These are phyloP conservation scores for Pistacia integerrima DNA, from an alignment of 345 rosid species.

Conservation along the genomic window DNA sequence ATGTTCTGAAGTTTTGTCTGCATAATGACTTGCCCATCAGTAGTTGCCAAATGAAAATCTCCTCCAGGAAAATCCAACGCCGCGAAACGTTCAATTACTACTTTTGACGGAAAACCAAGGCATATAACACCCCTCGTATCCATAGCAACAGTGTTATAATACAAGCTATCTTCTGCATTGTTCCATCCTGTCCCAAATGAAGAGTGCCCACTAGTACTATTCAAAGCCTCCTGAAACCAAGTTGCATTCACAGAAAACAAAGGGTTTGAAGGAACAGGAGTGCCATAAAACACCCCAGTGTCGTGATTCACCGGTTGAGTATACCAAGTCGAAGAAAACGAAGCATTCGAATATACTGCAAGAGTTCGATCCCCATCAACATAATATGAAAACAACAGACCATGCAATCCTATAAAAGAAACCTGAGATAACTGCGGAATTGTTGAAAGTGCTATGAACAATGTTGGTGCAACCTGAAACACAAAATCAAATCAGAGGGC, in stretches of 20 bases:
- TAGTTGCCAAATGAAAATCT: constrained; percentile 30
- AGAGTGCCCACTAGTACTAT: constrained; percentile 24
- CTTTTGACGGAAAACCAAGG: constrained; percentile 34
- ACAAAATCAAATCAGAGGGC: neutral
- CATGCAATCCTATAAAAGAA: constrained; percentile 37
- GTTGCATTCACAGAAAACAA: constrained; percentile 19
- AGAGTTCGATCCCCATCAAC: constrained; percentile 18
- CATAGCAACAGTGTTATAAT: constrained; percentile 32
- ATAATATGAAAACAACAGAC: constrained; percentile 36
- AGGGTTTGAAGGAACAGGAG: constrained; percentile 22
- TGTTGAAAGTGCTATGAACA: constrained; percentile 39
- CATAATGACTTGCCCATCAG: constrained; percentile 28
- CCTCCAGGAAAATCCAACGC: constrained; percentile 41
- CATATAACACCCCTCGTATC: constrained; percentile 38
- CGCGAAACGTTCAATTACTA: constrained; percentile 24
- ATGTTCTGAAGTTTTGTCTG: constrained; percentile 20
- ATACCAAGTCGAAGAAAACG: constrained; percentile 31
- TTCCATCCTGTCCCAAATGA: constrained; percentile 28
- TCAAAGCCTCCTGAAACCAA: constrained; percentile 33
- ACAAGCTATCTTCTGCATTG: constrained; percentile 22
- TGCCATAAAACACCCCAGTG: constrained; percentile 36
- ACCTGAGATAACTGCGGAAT: constrained; percentile 30
- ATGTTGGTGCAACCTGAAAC: constrained; percentile 41
- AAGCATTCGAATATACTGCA: constrained; percentile 36
- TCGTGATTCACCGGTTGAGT: constrained; percentile 37